Evolutionary conservation across 441 rosid species (phyloP).

Genomic region (Erodium trifolium): DNA sequence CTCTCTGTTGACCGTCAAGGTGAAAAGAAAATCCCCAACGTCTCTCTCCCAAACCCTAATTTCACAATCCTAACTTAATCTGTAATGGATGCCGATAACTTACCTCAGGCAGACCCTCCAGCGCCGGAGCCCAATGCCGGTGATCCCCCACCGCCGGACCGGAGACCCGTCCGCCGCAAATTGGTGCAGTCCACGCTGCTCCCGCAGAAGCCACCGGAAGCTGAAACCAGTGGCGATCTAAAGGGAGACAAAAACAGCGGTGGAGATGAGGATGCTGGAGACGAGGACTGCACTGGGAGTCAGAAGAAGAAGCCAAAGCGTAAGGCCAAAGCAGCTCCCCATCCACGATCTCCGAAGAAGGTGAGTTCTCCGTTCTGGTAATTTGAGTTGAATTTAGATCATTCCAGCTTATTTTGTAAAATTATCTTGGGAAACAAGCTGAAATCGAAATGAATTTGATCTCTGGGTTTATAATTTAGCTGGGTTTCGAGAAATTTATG

Average conservation of each 20-base stretch:
- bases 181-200: slow-evolving; percentile 69
- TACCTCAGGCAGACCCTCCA: slow-evolving; percentile 18
- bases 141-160: slow-evolving; percentile 22
- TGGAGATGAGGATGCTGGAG: slow-evolving; percentile 28
- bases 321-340: slow-evolving; percentile 42
- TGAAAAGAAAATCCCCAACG: background rate
- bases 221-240: slow-evolving; percentile 30
- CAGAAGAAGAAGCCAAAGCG: slow-evolving; percentile 49
- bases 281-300: slow-evolving; percentile 36
- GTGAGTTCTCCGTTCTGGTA: slow-evolving; percentile 22
- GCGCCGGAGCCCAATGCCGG: slow-evolving; percentile 18
- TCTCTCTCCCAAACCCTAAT: slow-evolving; percentile 18
- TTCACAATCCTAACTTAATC: slow-evolving; percentile 8
- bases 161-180: slow-evolving; percentile 43
- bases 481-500: background rate
- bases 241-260: slow-evolving; percentile 19
- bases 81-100: slow-evolving; percentile 22
- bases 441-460: background rate
- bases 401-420: background rate
- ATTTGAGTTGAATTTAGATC: background rate
- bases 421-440: background rate
- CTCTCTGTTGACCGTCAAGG: background rate
- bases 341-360: slow-evolving; percentile 37
- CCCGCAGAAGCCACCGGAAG: slow-evolving; percentile 37
- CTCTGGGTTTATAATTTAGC: background rate